Evolutionary conservation across 176 grass and related monocot genomes (phyloP).

Genomic region (Alopecurus myosuroides): DNA sequence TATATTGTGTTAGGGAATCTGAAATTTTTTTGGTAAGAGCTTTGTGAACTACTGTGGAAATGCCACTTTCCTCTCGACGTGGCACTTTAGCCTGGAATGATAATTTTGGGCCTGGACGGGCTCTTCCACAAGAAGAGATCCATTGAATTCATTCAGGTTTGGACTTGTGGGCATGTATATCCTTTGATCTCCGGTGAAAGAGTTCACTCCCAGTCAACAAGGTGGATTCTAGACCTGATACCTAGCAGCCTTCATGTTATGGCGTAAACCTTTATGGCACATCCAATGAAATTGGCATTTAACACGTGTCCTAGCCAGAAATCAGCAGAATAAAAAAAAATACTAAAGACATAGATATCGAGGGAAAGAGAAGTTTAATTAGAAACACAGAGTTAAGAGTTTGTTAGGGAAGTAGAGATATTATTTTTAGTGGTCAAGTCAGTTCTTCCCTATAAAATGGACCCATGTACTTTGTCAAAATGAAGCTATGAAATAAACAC

Average conservation of each 20-base stretch:
- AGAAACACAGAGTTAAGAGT: background rate
- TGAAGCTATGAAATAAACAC: background rate
- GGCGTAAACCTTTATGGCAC: background rate
- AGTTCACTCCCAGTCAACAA: background rate
- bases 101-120: background rate
- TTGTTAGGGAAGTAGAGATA: background rate
- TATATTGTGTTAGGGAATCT: background rate
- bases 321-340: too few relatives aligned
- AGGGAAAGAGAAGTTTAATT: background rate
- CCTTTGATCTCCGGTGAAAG: background rate
- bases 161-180: background rate
- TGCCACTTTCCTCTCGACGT: background rate
- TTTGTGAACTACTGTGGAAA: background rate
- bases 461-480: background rate
- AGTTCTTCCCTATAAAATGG: background rate
- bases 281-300: too few relatives aligned
- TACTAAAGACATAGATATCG: too few relatives aligned
- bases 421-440: background rate
- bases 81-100: background rate
- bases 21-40: background rate
- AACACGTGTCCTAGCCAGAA: too few relatives aligned
- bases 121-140: background rate
- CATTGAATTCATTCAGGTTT: background rate
- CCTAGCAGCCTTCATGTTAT: background rate
- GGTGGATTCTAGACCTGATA: background rate